Percentiles rank a stretch among this genome's conserved stretches.
These are phyloP conservation scores for Daldinia childiae DNA, from an alignment of 495 filamentous ascomycete species.

Conservation along the genomic window DNA sequence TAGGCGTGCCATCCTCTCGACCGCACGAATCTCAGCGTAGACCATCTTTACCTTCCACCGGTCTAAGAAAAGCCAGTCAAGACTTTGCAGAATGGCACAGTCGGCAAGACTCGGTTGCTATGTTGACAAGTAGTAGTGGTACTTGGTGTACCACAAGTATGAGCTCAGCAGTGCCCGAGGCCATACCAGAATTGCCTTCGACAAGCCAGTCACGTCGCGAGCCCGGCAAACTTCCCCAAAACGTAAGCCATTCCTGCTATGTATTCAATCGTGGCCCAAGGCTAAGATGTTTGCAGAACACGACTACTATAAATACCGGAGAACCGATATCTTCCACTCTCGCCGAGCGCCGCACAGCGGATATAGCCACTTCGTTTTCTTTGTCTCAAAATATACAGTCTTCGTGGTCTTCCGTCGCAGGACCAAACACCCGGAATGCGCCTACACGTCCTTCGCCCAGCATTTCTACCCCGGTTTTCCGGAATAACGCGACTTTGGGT, in stretches of 20 bases:
- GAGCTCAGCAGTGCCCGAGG: neutral
- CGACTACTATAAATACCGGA: neutral
- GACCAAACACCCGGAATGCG: neutral
- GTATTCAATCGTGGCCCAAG: too few species aligned
- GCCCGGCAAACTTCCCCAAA: neutral
- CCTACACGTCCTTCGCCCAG: neutral
- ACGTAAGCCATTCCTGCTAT: conserved; percentile 8
- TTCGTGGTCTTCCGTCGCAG: neutral
- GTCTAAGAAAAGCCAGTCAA: neutral
- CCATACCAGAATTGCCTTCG: neutral
- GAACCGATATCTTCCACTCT: neutral
- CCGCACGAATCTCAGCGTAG: neutral
- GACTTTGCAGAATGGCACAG: neutral
- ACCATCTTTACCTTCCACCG: neutral
- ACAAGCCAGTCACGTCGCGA: neutral
- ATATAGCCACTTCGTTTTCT: neutral
- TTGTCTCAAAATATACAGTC: neutral
- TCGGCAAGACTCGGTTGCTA: conserved; percentile 2
- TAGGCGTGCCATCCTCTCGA: neutral
- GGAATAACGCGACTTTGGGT: neutral
- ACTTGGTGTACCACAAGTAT: neutral
- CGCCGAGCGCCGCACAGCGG: neutral
- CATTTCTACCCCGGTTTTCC: neutral
- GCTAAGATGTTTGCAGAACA: conserved; percentile 21
- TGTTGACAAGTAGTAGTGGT: neutral